Evolutionary conservation across 768 basidiomycete genomes (phyloP).

Genomic region (Boletus tomentosulus): DNA sequence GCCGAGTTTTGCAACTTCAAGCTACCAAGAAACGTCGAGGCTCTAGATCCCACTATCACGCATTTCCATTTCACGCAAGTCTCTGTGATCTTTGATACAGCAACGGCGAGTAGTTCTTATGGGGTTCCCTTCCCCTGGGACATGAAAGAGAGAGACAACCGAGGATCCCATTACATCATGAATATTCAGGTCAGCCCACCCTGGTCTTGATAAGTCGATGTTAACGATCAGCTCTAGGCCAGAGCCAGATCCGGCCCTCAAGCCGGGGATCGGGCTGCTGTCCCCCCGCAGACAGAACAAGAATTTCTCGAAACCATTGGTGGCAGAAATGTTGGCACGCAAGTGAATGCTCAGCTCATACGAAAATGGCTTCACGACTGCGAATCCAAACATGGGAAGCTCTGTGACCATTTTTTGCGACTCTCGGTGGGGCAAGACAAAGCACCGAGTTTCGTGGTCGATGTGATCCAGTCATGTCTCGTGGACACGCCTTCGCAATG

Average conservation of each 20-base stretch:
- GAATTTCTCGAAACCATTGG: slow-evolving; percentile 3
- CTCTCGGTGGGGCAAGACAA: background rate
- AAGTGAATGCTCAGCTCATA: slow-evolving; percentile 8
- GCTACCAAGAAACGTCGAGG: background rate
- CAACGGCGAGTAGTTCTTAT: background rate
- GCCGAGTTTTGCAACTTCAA: slow-evolving; percentile 5
- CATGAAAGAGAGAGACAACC: background rate
- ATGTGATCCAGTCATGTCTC: slow-evolving; percentile 14
- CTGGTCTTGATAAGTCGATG: background rate
- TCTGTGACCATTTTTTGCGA: slow-evolving; percentile 3
- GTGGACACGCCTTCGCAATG: slow-evolving; percentile 14
- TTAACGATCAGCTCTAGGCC: slow-evolving; percentile 1
- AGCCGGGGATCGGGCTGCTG: background rate
- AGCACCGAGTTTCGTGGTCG: slow-evolving; percentile 13
- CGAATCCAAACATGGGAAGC: slow-evolving; percentile 9
- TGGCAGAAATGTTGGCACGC: slow-evolving; percentile 4
- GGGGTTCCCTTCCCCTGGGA: slow-evolving; percentile 15
- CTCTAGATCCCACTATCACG: slow-evolving; percentile 1
- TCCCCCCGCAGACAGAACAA: background rate
- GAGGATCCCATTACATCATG: background rate
- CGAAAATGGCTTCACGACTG: slow-evolving; percentile 12
- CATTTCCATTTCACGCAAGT: slow-evolving; percentile 15
- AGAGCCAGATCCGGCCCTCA: background rate
- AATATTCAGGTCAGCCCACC: slow-evolving; percentile 4
- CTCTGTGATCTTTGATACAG: slow-evolving; percentile 2